A percentile compares a stretch with the other conserved stretches of the same genome.
These are phyloP conservation scores for Kodamaea sagamina DNA, from an alignment of 805 yeast genomes.

Conservation along the genomic window DNA sequence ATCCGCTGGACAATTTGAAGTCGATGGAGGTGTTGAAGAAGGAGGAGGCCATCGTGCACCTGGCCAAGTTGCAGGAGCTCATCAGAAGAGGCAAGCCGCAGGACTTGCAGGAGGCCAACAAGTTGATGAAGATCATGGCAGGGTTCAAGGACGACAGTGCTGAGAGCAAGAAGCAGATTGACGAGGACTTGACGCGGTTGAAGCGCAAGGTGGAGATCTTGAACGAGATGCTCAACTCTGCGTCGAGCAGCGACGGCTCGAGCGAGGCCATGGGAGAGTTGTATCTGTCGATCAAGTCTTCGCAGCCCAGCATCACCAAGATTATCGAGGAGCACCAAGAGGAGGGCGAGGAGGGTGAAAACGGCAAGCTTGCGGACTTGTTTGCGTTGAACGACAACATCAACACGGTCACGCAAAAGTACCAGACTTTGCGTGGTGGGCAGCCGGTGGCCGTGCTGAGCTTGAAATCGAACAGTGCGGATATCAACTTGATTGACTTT, in stretches of 20 bases:
- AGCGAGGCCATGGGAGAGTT: slow-evolving; percentile 82
- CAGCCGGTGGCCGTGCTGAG: slow-evolving; percentile 52
- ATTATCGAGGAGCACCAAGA: slow-evolving; percentile 81
- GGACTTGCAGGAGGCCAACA: slow-evolving; percentile 94
- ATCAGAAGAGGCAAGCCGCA: slow-evolving; percentile 94
- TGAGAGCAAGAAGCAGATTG: slow-evolving; percentile 75
- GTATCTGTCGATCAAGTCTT: slow-evolving; percentile 71
- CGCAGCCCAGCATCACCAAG: slow-evolving; percentile 84
- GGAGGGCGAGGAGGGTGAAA: slow-evolving; percentile 40
- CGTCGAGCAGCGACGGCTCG: slow-evolving; percentile 46
- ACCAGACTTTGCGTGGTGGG: slow-evolving; percentile 64
- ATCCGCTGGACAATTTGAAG: slow-evolving; percentile 83
- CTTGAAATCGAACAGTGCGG: slow-evolving; percentile 23
- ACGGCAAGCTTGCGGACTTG: slow-evolving; percentile 60
- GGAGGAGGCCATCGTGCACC: slow-evolving; percentile 90
- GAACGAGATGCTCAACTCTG: slow-evolving; percentile 75
- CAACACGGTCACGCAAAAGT: slow-evolving; percentile 67
- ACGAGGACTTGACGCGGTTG: slow-evolving; percentile 80
- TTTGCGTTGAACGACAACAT: slow-evolving; percentile 74
- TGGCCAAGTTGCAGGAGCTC: slow-evolving; percentile 93
- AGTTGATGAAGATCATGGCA: slow-evolving; percentile 96
- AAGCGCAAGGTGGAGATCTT: slow-evolving; percentile 84
- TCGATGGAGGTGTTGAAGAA: slow-evolving; percentile 87
- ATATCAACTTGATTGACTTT: slow-evolving; percentile 45
- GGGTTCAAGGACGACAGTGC: slow-evolving; percentile 89